Conservation (phyloP, 148 eudicot species). For the Fagopyrum homotropicum region DNA sequence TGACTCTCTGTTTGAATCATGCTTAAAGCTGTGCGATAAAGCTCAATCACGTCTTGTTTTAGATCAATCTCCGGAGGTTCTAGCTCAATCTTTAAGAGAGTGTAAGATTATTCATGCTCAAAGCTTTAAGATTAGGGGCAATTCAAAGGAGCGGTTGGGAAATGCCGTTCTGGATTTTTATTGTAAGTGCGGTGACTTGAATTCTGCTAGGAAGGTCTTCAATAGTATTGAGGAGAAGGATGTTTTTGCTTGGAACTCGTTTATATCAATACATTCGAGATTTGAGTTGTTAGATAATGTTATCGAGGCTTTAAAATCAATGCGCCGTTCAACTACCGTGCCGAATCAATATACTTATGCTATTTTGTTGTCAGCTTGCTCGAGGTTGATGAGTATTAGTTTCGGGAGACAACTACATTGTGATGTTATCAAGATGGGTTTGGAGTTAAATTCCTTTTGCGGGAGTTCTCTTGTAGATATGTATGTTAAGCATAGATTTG, state of each 20-base stretch:
- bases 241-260: conserved; percentile 67
- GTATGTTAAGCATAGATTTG: conserved; percentile 54
- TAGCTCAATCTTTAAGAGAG: conserved; percentile 19
- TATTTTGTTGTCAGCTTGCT: conserved; percentile 62
- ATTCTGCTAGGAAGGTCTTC: conserved; percentile 48
- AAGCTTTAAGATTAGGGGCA: conserved; percentile 45
- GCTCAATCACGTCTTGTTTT: conserved; percentile 47
- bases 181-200: conserved; percentile 64
- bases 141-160: conserved; percentile 44
- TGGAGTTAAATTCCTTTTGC: conserved; percentile 45
- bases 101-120: conserved; percentile 41
- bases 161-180: conserved; percentile 73
- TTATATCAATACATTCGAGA: conserved; percentile 58
- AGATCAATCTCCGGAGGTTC: conserved; percentile 70
- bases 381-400: conserved; percentile 32
- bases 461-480: conserved; percentile 75
- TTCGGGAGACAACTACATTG: conserved; percentile 66
- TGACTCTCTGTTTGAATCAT: conserved; percentile 26
- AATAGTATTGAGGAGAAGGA: conserved; percentile 39
- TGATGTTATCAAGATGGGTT: conserved; percentile 47
- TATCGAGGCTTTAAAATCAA: conserved; percentile 29
- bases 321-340: conserved; percentile 36
- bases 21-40: conserved; percentile 48
- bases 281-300: conserved; percentile 40
- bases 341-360: conserved; percentile 72